Evolutionary conservation across 1,284 basidiomycete species (phyloP), one percentile per base, ranked within the genome.

Genomic region (Sporisorium sorghi): DNA sequence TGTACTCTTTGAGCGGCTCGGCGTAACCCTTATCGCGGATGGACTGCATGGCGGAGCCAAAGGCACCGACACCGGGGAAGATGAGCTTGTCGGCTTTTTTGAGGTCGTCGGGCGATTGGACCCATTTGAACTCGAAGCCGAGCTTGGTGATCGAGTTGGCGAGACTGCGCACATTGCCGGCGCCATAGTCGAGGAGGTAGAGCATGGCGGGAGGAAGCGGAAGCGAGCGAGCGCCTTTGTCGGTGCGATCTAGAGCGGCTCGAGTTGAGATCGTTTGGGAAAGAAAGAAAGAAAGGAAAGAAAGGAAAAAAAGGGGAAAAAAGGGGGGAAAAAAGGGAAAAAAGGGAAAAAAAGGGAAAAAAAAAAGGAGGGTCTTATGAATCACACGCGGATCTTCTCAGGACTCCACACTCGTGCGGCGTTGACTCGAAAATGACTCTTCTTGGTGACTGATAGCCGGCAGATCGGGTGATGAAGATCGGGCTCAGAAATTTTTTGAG

Each of bases 1-100:
- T 91, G 86, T 98, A 99, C 56, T 88, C 85, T 66, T 89, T 89
- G 55, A 99, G 88, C 35, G 93, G 94, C 76, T 92, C 89, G 33
- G 91, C 88, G 63, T 95, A 89, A 35, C 92, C 93, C 73, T 91
- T 90, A 17, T 88, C 84, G 43, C 87, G 86, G 49, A 99, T 90
- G 60, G 92, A 91, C 54, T 89, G 87, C 79, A 97, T 91, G 10
- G 96, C 97, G 43, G 91, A 90, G 58, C 91, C 91, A 84, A 98
- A 99, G 8, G 94, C 90, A 26, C 97, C 97, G 44, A 99, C 97
- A n/a, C 97, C 97, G 51, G 97, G 97, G 85, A 99, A 99, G 79
- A 99, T 88, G 81, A 99, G 90, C 86, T 91, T 92, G 60, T 94
- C 91, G 53, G 94, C 94, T 81, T 91, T 90, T 78, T 90, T 88